Base-by-base conservation (phyloP, 2,329 filamentous ascomycete species). In the Penicillium griseofulvum region DNA sequence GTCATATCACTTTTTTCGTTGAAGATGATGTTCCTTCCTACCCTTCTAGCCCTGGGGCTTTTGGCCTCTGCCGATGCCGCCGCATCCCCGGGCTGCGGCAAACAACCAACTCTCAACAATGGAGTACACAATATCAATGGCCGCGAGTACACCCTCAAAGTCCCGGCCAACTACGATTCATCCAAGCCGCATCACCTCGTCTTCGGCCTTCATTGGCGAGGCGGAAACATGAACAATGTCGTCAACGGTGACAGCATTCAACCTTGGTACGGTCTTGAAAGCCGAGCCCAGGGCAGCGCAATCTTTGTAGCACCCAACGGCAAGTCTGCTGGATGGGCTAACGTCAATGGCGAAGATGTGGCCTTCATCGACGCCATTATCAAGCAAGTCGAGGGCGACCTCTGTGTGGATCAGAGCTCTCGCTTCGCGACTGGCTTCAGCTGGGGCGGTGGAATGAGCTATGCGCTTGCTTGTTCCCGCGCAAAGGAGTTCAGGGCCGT, bases 241-340 rank as follows among this genome's bases (percentile, higher is more conserved):
- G 72, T 66, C 43, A 57, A 64, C 34, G 68, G 68, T 37, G 65
- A 64, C 5, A 42, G 52, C 36, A 39, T 61, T 29, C 71, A 73
- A 10, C 66, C 67, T 3, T 78, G 71, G 64, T 79, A 79, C 58
- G 76, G 76, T 4, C 68, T 80, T 7, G 68, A 69, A 14, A 56
- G 62, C 3, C 68, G 75, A 9, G 67, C 72, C 10, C 61, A 65
- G 19, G 71, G 73, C n/a, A 68, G 60, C 10, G 71, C 76, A 52
- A 76, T 80, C 59, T 76, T 78, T 56, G 69, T 80, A 16, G 71
- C 74, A 0, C 78, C 78, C 22, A 66, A 78, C 42, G 77, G 76
- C 10, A 59, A 76, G 29, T 71, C 73, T 56, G 62, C 64, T 19
- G 77, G 77, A 22, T 79, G 76, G 76, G 75, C 62, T 34, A 79